Percentiles rank a stretch among this genome's conserved stretches.
Evolutionary conservation across 768 basidiomycete genomes (phyloP).

Genomic region (Mycena indigotica): DNA sequence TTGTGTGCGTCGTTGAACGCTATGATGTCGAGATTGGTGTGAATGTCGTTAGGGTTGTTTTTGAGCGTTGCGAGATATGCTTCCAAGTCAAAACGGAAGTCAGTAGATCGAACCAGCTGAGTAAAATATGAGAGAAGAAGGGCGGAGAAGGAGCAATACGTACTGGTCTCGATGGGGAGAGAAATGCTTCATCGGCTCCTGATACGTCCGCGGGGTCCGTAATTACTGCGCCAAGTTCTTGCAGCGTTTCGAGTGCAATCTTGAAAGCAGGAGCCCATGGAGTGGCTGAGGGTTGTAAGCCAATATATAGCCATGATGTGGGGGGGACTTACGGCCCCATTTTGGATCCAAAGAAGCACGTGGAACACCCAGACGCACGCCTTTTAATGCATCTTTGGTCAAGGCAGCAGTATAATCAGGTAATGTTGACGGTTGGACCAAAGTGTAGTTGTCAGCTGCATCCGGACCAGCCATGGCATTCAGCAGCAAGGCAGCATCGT

Average conservation of each 20-base stretch:
- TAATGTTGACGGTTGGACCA: conserved; percentile 40
- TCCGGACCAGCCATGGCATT: conserved; percentile 46
- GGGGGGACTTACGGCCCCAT: conserved; percentile 9
- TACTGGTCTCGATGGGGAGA: not conserved
- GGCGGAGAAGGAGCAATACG: not conserved
- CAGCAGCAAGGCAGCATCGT: conserved; percentile 42
- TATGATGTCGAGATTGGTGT: conserved; percentile 43
- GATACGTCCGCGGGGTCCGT: conserved; percentile 50
- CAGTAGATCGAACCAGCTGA: conserved; percentile 5
- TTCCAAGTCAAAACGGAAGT: conserved; percentile 31
- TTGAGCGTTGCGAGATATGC: conserved; percentile 41
- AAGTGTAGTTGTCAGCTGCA: conserved; percentile 42
- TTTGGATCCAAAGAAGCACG: conserved; percentile 32
- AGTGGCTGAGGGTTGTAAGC: conserved; percentile 2
- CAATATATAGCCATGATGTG: not conserved
- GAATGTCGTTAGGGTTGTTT: conserved; percentile 43
- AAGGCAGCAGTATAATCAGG: conserved; percentile 46
- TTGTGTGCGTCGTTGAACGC: conserved; percentile 46
- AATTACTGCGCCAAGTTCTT: conserved; percentile 44
- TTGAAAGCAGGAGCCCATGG: conserved; percentile 39
- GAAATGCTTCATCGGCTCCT: conserved; percentile 34
- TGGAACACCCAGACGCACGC: conserved; percentile 49
- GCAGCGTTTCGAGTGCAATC: conserved; percentile 38
- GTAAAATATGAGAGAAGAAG: not conserved
- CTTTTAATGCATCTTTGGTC: conserved; percentile 37